These are phyloP conservation scores for Yamadazyma friedrichii DNA, from an alignment of 1,139 yeast genomes.

Conservation along the genomic window DNA sequence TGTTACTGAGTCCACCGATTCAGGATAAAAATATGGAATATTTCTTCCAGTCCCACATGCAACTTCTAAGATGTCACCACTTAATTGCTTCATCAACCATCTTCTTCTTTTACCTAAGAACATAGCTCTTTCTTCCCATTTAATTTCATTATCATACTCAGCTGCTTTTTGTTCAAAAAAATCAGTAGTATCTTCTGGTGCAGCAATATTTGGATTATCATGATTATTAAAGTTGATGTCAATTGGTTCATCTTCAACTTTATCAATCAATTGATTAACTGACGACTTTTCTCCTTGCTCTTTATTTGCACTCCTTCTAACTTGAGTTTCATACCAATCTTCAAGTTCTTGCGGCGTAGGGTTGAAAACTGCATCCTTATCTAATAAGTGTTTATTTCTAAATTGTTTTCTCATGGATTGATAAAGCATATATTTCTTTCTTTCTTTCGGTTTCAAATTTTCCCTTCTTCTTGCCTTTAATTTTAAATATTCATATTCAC, in stretches of 20 bases:
- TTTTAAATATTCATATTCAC: conserved; percentile 64
- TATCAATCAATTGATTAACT: conserved; percentile 3
- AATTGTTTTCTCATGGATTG: conserved; percentile 53
- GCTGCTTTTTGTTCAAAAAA: conserved; percentile 79
- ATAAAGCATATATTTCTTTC: conserved; percentile 51
- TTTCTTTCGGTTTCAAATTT: conserved; percentile 55
- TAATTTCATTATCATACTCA: conserved; percentile 78
- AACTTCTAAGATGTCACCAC: conserved; percentile 90
- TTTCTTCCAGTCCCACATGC: conserved; percentile 97
- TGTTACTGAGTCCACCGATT: conserved; percentile 66
- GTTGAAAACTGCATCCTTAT: conserved; percentile 44
- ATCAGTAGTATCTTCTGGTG: conserved; percentile 77
- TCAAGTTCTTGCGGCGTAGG: conserved; percentile 53
- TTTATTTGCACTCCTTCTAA: conserved; percentile 24
- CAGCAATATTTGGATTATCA: conserved; percentile 47
- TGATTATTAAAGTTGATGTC: conserved; percentile 21
- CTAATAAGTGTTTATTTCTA: conserved; percentile 46
- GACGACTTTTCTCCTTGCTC: conserved; percentile 7
- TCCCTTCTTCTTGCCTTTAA: conserved; percentile 54
- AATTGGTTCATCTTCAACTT: conserved; percentile 4
- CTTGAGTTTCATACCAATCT: conserved; percentile 43
- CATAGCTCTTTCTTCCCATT: conserved; percentile 82
- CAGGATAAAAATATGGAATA: conserved; percentile 66
- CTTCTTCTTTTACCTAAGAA: conserved; percentile 80
- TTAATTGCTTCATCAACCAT: conserved; percentile 75